These are phyloP conservation scores for Stagonosporopsis tanaceti DNA, from an alignment of 2,329 filamentous ascomycete species.

Conservation along the genomic window DNA sequence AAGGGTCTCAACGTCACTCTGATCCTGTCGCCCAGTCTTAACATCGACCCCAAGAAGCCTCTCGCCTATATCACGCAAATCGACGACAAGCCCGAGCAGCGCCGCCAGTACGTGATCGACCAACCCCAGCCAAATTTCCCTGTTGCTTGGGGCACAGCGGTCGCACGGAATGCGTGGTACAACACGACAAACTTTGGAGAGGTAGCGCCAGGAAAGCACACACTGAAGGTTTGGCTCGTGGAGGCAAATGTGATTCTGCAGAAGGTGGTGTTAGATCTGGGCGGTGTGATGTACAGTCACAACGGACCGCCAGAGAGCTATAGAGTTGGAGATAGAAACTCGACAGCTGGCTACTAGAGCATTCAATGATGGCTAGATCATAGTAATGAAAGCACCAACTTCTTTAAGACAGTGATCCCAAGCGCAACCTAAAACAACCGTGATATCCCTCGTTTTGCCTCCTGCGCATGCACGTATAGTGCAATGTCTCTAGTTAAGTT, in stretches of 20 bases:
- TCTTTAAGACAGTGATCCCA: background rate
- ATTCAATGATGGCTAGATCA: background rate
- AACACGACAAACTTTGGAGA: conserved; percentile 52
- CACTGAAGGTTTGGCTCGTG: conserved; percentile 55
- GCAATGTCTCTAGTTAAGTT: background rate
- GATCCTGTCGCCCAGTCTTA: conserved; percentile 56
- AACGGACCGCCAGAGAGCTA: conserved; percentile 52
- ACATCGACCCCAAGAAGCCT: conserved; percentile 59
- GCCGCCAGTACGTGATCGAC: conserved; percentile 55
- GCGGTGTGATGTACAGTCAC: conserved; percentile 43
- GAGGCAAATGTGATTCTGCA: conserved; percentile 54
- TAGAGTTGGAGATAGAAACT: conserved; percentile 31
- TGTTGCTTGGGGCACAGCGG: conserved; percentile 58
- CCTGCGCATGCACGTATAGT: background rate
- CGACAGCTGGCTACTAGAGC: conserved; percentile 5
- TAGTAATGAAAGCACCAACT: background rate
- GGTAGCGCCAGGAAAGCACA: conserved; percentile 50
- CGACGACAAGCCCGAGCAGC: conserved; percentile 50
- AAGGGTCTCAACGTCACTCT: conserved; percentile 51
- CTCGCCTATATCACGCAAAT: conserved; percentile 62
- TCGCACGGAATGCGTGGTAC: conserved; percentile 61
- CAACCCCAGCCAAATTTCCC: conserved; percentile 54
- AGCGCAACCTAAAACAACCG: background rate
- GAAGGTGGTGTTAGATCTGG: conserved; percentile 49
- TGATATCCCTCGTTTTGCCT: too few species aligned